Base-by-base conservation (phyloP, 73 alveolate genomes). In the Tetrahymena thermophila region DNA sequence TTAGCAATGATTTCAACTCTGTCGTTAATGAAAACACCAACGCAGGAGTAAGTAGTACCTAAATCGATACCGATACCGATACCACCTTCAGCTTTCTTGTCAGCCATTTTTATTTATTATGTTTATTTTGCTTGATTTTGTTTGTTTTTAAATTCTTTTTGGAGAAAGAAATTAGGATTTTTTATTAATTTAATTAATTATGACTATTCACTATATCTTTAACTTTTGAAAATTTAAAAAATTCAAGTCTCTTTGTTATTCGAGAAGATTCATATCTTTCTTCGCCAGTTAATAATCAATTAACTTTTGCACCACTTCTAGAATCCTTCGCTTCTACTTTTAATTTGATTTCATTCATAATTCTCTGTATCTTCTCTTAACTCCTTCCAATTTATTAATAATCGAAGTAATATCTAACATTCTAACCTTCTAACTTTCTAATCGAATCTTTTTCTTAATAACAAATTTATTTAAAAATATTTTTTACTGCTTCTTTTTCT, bases 31-130 rank as follows among this genome's bases (percentile, higher is more conserved):
- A 93, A 97, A 42, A 95, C 96, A 35, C 99, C 98, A 15, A 98
- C 99, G 96, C 98, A 98, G 56, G 98, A 97, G 97, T 98, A 98
- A 35, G 99, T 98, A 35, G 99, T 98, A 42, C 99, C 99, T 43
- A 98, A 95, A 94, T 98, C 99, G 43, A 98, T 98, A 13, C 98
- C 99, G 23, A 98, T 97, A 85, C 94, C 98, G 85, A 57, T 34
- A 83, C 89, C 95, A 96, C 56, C 56, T 93, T 93, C 84, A 35
- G 85, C 89, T 35, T 43, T 42, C 89, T 43, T 40, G 34, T 94
- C 55, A 84, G 85, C 93, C 84, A 43, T 93, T 93, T 35, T 35
- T 40, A 93, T 40, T 23, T 23, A 34, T 35, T 56, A 43, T 14
- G 21, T 35, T 11, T 94, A 42, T 89, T 42, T 37, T 23, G 94